phyloP scores from a whole-genome alignment of 345 rosid species.

The Eucalyptus caleyi region DNA sequence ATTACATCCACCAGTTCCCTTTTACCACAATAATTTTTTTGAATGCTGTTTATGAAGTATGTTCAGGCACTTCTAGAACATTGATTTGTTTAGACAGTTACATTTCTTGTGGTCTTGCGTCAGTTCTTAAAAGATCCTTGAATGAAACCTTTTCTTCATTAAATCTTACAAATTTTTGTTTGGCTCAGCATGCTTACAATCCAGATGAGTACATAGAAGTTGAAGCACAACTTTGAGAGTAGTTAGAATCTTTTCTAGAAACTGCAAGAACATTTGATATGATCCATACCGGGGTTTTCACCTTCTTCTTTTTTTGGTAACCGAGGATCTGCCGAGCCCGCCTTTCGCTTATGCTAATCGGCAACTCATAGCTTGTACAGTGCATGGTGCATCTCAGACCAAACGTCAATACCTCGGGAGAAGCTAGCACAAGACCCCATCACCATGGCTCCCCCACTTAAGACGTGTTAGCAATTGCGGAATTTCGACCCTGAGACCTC shows the following conservation, averaged over 20 bases:
- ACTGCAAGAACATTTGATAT: conserved; percentile 86
- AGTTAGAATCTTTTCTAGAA: conserved; percentile 82
- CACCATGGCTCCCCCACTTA: no score
- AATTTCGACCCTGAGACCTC: no score
- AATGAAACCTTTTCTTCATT: neutral
- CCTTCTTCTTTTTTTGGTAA: no score
- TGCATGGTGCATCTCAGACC: no score
- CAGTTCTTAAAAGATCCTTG: neutral
- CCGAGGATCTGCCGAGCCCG: no score
- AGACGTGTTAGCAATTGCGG: no score
- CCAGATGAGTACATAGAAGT: conserved; percentile 86
- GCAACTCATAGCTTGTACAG: no score
- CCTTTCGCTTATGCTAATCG: no score
- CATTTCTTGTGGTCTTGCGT: neutral
- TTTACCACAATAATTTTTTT: neutral
- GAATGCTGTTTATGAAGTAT: neutral
- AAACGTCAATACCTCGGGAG: no score
- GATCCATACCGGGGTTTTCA: conserved; percentile 72
- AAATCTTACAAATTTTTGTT: neutral
- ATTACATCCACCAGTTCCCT: neutral
- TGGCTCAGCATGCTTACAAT: conserved; percentile 73
- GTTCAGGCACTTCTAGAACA: neutral
- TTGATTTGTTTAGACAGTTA: neutral
- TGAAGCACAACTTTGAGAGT: conserved; percentile 64
- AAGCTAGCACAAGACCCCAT: neutral